These are phyloP conservation scores for Vicia villosa DNA, from an alignment of 306 rosid species.

Conservation along the genomic window DNA sequence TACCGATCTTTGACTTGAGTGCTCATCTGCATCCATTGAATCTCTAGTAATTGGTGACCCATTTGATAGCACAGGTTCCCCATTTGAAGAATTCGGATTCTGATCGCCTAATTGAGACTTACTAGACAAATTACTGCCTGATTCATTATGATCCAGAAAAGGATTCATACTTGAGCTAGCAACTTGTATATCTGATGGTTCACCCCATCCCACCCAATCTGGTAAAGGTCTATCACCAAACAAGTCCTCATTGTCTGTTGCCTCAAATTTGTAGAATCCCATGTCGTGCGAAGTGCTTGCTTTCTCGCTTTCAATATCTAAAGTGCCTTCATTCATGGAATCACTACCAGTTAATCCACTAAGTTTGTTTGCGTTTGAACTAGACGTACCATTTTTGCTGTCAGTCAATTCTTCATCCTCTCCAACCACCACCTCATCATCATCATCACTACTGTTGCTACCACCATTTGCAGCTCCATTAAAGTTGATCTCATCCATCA, in stretches of 20 bases:
- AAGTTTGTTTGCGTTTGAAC: slow-evolving; percentile 50
- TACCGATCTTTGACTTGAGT: slow-evolving; percentile 45
- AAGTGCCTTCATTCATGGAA: slow-evolving; percentile 49
- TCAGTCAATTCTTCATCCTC: slow-evolving; percentile 75
- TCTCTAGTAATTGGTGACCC: slow-evolving; percentile 55
- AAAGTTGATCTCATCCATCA: slow-evolving; percentile 82
- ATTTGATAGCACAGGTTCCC: slow-evolving; percentile 61
- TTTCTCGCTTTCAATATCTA: slow-evolving; percentile 50
- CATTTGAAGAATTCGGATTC: slow-evolving; percentile 46
- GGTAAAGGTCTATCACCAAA: slow-evolving; percentile 82
- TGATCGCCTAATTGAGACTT: slow-evolving; percentile 49
- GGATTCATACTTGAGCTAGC: slow-evolving; percentile 79
- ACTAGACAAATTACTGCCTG: slow-evolving; percentile 39
- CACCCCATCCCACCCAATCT: slow-evolving; percentile 95
- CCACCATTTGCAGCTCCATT: slow-evolving; percentile 65
- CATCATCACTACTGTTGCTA: slow-evolving; percentile 81
- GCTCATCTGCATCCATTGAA: slow-evolving; percentile 48
- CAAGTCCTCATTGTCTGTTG: slow-evolving; percentile 67
- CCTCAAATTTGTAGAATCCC: slow-evolving; percentile 81
- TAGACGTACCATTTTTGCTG: slow-evolving; percentile 64
- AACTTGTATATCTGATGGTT: slow-evolving; percentile 67
- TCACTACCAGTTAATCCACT: slow-evolving; percentile 49
- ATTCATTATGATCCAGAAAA: slow-evolving; percentile 62
- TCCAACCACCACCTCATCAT: slow-evolving; percentile 90
- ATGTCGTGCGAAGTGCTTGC: slow-evolving; percentile 62